Conservation (phyloP, 2,329 filamentous ascomycete genomes). For the Dendrostoma leiphaemia region DNA sequence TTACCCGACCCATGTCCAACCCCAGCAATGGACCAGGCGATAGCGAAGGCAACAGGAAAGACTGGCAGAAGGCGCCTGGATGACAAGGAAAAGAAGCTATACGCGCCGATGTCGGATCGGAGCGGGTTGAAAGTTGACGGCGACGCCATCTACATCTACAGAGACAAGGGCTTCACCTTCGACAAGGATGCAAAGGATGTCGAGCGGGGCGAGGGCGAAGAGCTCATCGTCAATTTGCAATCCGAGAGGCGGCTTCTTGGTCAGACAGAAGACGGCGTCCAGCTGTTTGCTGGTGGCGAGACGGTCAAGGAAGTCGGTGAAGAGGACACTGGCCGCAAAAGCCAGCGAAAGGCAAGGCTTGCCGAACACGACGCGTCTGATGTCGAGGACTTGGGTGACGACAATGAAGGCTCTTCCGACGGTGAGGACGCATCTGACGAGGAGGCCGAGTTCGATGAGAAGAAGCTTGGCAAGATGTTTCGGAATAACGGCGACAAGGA, state of each 20-base stretch:
- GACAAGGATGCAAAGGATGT: constrained; percentile 62
- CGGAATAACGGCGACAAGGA: constrained; percentile 49
- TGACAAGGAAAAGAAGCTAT: constrained; percentile 94
- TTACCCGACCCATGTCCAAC: constrained; percentile 95
- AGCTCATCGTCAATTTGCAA: constrained; percentile 89
- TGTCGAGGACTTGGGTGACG: constrained; percentile 46
- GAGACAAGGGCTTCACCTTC: constrained; percentile 74
- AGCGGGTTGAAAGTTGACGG: constrained; percentile 95
- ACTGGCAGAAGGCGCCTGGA: constrained; percentile 76
- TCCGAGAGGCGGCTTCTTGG: constrained; percentile 79
- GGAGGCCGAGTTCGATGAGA: constrained; percentile 57
- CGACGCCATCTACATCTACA: constrained; percentile 87
- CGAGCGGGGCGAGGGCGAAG: constrained; percentile 89
- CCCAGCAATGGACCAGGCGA: constrained; percentile 81
- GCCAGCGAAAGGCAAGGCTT: constrained; percentile 55
- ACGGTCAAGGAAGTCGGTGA: constrained; percentile 59
- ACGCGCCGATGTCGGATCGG: constrained; percentile 97
- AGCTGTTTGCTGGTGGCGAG: constrained; percentile 79
- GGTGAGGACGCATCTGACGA: constrained; percentile 53
- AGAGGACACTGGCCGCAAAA: constrained; percentile 62
- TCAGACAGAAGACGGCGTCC: constrained; percentile 76
- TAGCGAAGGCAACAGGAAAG: constrained; percentile 82
- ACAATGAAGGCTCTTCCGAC: constrained; percentile 52
- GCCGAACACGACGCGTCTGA: constrained; percentile 55
- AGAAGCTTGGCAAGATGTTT: constrained; percentile 61